Percentiles rank a stretch among this genome's conserved stretches.
phyloP scores from a whole-genome alignment of 495 filamentous ascomycete genomes.

The Cladorrhinum samala region DNA sequence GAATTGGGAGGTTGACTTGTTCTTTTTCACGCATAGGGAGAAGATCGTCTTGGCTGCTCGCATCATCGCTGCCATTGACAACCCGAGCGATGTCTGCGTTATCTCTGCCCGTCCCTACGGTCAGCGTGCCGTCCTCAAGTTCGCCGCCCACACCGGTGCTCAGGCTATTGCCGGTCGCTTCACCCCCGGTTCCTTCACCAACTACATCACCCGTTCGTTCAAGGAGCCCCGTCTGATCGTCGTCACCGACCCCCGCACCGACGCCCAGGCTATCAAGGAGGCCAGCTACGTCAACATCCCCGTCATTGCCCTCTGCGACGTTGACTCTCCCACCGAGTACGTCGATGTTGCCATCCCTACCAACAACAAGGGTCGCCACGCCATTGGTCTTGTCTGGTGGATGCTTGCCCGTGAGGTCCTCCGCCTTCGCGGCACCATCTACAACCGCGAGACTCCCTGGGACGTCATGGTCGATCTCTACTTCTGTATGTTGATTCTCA shows the following conservation, averaged over 20 bases:
- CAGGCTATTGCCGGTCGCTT: slow-evolving; percentile 98
- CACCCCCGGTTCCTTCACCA: slow-evolving; percentile 99
- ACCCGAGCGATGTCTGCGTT: slow-evolving; percentile 97
- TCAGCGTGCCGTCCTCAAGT: slow-evolving; percentile 98
- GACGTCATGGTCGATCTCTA: slow-evolving; percentile 99
- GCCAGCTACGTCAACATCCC: slow-evolving; percentile 99
- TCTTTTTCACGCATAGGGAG: slow-evolving; percentile 59
- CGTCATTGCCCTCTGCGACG: slow-evolving; percentile 97
- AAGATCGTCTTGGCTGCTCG: slow-evolving; percentile 97
- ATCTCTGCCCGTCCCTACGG: slow-evolving; percentile 99
- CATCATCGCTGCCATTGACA: slow-evolving; percentile 98
- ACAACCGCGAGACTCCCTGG: slow-evolving; percentile 91
- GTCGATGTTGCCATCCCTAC: slow-evolving; percentile 99
- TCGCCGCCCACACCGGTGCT: slow-evolving; percentile 94
- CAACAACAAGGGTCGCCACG: slow-evolving; percentile 99
- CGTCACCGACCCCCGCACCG: slow-evolving; percentile 98
- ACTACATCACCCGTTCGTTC: slow-evolving; percentile 99
- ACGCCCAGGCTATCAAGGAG: slow-evolving; percentile 99
- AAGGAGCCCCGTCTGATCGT: slow-evolving; percentile 99
- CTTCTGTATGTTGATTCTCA: slow-evolving; percentile 66
- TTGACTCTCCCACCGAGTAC: slow-evolving; percentile 98
- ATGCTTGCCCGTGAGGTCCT: slow-evolving; percentile 99
- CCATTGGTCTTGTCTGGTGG: slow-evolving; percentile 99
- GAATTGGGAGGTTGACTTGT: neutral
- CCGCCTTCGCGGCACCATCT: slow-evolving; percentile 91